A percentile compares a stretch with the other conserved stretches of the same genome.
Conservation (phyloP, 805 yeast genomes). For the Torulaspora quercuum region DNA sequence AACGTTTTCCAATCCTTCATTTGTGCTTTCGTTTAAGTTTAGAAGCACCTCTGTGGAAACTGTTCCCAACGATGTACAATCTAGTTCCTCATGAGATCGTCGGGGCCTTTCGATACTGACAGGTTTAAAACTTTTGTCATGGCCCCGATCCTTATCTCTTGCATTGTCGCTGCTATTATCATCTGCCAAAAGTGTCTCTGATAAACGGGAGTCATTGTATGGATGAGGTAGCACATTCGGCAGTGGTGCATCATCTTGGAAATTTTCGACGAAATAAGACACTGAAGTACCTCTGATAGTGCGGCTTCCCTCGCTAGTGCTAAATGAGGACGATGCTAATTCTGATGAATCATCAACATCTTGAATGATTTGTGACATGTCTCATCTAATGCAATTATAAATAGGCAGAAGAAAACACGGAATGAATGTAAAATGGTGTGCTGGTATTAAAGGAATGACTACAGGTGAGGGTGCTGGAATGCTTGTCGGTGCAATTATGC, state of each 20-base stretch:
- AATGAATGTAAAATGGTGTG: background rate
- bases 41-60: constrained; percentile 15
- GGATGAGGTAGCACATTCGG: background rate
- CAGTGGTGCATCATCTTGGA: background rate
- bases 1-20: no score
- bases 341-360: constrained; percentile 6
- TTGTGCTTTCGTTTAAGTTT: background rate
- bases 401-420: background rate
- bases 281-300: background rate
- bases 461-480: no score
- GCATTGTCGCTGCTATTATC: background rate
- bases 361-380: constrained; percentile 6
- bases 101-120: no score
- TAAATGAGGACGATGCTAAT: constrained; percentile 3
- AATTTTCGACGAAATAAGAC: constrained; percentile 8
- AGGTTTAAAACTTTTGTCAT: no score
- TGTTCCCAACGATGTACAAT: constrained; percentile 7
- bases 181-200: background rate
- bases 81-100: background rate
- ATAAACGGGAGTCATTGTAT: background rate
- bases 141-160: background rate
- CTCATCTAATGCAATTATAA: constrained; percentile 5
- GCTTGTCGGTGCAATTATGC: no score
- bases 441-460: background rate
- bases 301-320: constrained; percentile 5